These are phyloP conservation scores for Colletotrichum phormii DNA, from an alignment of 2,329 filamentous ascomycete species.

Conservation along the genomic window DNA sequence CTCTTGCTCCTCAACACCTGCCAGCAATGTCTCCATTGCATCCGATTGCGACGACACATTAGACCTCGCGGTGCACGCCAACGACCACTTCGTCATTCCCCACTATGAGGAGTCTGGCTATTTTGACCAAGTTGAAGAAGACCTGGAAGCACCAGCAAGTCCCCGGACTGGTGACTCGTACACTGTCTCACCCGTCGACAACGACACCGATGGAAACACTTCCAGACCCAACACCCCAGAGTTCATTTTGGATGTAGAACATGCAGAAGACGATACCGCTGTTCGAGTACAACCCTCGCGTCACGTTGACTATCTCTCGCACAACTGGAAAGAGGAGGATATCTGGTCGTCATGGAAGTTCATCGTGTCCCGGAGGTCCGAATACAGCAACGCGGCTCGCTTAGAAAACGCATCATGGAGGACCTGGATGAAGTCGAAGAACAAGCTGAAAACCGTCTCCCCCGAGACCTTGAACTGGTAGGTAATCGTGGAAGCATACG, in stretches of 20 bases:
- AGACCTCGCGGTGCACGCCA: conserved; percentile 56
- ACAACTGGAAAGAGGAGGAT: conserved; percentile 94
- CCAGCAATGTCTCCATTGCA: conserved; percentile 72
- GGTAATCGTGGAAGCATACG: conserved; percentile 45
- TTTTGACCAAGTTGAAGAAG: conserved; percentile 59
- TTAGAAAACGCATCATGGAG: conserved; percentile 98
- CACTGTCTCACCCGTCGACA: conserved; percentile 64
- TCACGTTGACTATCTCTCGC: conserved; percentile 95
- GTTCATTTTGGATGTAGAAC: conserved; percentile 54
- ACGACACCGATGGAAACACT: conserved; percentile 61
- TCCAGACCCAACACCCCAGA: conserved; percentile 70
- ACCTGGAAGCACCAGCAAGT: conserved; percentile 63
- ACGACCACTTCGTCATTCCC: conserved; percentile 61
- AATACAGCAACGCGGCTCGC: conserved; percentile 84
- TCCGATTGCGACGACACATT: conserved; percentile 64
- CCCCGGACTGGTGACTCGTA: conserved; percentile 63
- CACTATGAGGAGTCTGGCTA: conserved; percentile 60
- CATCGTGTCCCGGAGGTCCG: conserved; percentile 81
- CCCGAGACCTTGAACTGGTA: conserved; percentile 96
- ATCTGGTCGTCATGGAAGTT: conserved; percentile 98
- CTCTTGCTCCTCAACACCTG: conserved; percentile 72
- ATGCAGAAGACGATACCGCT: conserved; percentile 83
- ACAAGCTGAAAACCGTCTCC: conserved; percentile 86
- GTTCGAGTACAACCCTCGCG: conserved; percentile 80
- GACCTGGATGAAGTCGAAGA: conserved; percentile 94